Percentiles rank a stretch among this genome's conserved stretches.
Evolutionary conservation across 2,329 filamentous ascomycete genomes (phyloP).

Genomic region (Fusarium anguioides): DNA sequence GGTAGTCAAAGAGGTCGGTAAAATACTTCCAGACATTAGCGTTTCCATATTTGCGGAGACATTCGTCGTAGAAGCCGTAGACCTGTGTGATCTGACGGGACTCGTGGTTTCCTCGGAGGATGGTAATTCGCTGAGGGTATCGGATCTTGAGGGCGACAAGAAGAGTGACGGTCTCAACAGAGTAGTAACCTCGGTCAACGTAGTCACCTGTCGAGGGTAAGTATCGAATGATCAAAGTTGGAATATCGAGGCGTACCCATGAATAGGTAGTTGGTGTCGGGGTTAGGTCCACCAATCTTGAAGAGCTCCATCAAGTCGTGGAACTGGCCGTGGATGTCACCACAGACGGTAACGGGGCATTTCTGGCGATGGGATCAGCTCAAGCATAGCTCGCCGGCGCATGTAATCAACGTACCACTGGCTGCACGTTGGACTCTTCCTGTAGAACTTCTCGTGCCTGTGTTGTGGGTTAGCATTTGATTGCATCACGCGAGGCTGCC

Average conservation of each 20-base stretch:
- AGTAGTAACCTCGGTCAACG: slow-evolving; percentile 98
- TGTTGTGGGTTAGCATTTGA: slow-evolving; percentile 47
- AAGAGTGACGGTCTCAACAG: slow-evolving; percentile 96
- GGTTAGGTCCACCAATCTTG: slow-evolving; percentile 97
- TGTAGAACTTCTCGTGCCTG: slow-evolving; percentile 96
- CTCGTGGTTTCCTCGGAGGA: slow-evolving; percentile 98
- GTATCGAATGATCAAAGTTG: slow-evolving; percentile 7
- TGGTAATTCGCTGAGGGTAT: slow-evolving; percentile 97
- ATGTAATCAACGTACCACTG: slow-evolving; percentile 77
- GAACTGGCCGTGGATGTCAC: slow-evolving; percentile 99
- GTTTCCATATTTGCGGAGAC: slow-evolving; percentile 97
- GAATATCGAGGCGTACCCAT: slow-evolving; percentile 75
- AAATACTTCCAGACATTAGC: slow-evolving; percentile 99
- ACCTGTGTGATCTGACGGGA: slow-evolving; percentile 99
- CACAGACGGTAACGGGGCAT: slow-evolving; percentile 98
- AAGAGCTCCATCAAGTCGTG: slow-evolving; percentile 99
- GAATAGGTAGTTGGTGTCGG: slow-evolving; percentile 99
- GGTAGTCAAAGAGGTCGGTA: slow-evolving; percentile 98
- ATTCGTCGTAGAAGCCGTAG: slow-evolving; percentile 99
- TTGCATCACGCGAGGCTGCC: slow-evolving; percentile 47
- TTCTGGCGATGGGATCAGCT: slow-evolving; percentile 68
- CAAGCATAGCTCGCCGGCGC: slow-evolving; percentile 20
- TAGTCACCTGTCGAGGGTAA: slow-evolving; percentile 78
- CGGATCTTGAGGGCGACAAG: slow-evolving; percentile 97
- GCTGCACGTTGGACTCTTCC: slow-evolving; percentile 98